Evolutionary conservation across 2,329 filamentous ascomycete species (phyloP).

Genomic region (Achaetomium macrosporum): DNA sequence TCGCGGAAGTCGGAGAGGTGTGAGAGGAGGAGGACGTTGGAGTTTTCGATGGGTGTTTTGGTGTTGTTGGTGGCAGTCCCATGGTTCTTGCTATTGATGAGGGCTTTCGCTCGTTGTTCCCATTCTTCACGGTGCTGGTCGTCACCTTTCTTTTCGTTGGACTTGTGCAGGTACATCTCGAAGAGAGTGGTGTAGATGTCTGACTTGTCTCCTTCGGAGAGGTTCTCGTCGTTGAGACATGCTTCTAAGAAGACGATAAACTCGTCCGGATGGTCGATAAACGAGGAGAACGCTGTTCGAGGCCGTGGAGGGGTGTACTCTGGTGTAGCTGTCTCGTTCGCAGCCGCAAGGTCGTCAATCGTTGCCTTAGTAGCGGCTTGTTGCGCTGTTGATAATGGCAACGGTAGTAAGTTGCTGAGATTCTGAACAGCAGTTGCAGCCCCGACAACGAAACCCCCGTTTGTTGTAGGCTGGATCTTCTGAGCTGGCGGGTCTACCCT

Average conservation of each 20-base stretch:
- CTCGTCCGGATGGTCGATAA: slow-evolving; percentile 87
- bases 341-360: slow-evolving; percentile 47
- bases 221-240: slow-evolving; percentile 63
- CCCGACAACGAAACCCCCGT: slow-evolving; percentile 45
- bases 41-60: slow-evolving; percentile 71
- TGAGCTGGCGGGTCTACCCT: slow-evolving; percentile 50
- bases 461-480: slow-evolving; percentile 32
- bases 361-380: slow-evolving; percentile 46
- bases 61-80: not conserved
- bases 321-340: slow-evolving; percentile 40
- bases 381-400: slow-evolving; percentile 55
- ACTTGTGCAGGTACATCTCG: slow-evolving; percentile 95
- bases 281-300: slow-evolving; percentile 87
- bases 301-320: slow-evolving; percentile 78
- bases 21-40: slow-evolving; percentile 87
- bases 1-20: slow-evolving; percentile 86
- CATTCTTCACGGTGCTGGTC: slow-evolving; percentile 65
- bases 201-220: slow-evolving; percentile 69
- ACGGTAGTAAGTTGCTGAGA: slow-evolving; percentile 71
- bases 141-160: slow-evolving; percentile 64
- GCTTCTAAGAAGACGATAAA: slow-evolving; percentile 92
- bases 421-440: slow-evolving; percentile 79
- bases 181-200: slow-evolving; percentile 94
- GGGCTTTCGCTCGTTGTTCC: slow-evolving; percentile 83
- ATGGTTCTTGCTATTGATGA: slow-evolving; percentile 61